Percentiles rank a stretch among this genome's conserved stretches.
phyloP scores from a whole-genome alignment of 495 filamentous ascomycete species.

The Apodospora peruviana region DNA sequence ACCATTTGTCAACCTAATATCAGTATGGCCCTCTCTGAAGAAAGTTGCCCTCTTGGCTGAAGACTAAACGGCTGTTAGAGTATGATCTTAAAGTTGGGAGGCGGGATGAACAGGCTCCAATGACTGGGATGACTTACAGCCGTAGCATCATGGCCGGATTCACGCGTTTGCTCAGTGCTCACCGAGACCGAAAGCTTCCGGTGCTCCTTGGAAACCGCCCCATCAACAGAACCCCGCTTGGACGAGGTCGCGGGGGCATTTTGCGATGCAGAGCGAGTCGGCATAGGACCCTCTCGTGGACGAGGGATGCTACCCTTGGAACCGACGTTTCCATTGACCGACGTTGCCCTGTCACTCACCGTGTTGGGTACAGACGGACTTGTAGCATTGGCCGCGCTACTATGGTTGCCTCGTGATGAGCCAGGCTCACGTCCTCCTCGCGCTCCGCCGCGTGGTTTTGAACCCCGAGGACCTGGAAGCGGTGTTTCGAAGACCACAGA shows the following conservation, averaged over 20 bases:
- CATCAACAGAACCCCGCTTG: constrained; percentile 45
- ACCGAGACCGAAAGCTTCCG: constrained; percentile 29
- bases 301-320: constrained; percentile 13
- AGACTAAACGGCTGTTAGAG: constrained; percentile 7
- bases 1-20: constrained; percentile 10
- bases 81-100: background rate
- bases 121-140: constrained; percentile 19
- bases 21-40: constrained; percentile 18
- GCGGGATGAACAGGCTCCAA: background rate
- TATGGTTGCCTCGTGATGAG: constrained; percentile 16
- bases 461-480: constrained; percentile 51
- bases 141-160: constrained; percentile 13
- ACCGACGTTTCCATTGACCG: constrained; percentile 5
- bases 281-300: constrained; percentile 18
- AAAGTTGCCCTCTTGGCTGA: constrained; percentile 15
- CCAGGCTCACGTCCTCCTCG: constrained; percentile 47
- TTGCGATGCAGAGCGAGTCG: constrained; percentile 15
- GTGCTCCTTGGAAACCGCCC: constrained; percentile 35
- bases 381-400: constrained; percentile 2
- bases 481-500: constrained; percentile 79
- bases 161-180: constrained; percentile 32
- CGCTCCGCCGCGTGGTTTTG: constrained; percentile 54
- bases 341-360: constrained; percentile 12
- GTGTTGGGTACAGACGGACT: constrained; percentile 5
- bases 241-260: constrained; percentile 23